Evolutionary conservation across 768 basidiomycete genomes (phyloP), one percentile per base, ranked within the genome.

Genomic region (Termitomyces sp.): DNA sequence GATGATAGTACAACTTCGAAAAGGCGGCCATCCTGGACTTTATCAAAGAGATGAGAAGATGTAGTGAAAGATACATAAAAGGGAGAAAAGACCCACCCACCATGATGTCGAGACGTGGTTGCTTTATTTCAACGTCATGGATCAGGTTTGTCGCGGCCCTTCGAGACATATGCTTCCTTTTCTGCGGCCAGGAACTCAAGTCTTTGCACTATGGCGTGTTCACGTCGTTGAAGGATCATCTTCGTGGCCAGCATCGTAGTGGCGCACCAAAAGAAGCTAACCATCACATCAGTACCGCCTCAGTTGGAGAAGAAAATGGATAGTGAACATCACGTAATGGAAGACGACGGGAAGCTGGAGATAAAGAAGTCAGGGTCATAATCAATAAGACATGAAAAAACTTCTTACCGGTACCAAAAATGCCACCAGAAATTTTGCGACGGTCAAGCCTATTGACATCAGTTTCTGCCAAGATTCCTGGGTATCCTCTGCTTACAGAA

Each of bases 241-340:
- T 65, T 65, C 0, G 75, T 61, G 1, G 73, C 64, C 16, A 69
- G 69, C 5, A 72, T 59, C 29, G 72, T 74, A 39, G 65, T 64
- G 22, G 68, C 46, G 34, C 73, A 69, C 75, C 75, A 76, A 10
- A 72, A 51, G 58, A 74, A 68, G 56, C 75, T 76, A 6, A 36
- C 34, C 12, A 15, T n/a, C 7, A 52, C n/a, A 48, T 46, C 34
- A 41, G 15, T 15, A 15, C 22, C 55, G 20, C 22, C 24, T 41
- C 5, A 24, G 24, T 7, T 12, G 28, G 37, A 39, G n/a, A 29
- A 26, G 16, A 33, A 49, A 4, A 20, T 10, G 34, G 33, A 44
- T 33, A 20, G 18, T 51, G 53, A 41, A 41, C 55, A 34, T 39
- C 24, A 62, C 39, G 28, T 57, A 62, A 31, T 52, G 53, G 44